A percentile compares a stretch with the other conserved stretches of the same genome.
Conservation (phyloP, 2,329 filamentous ascomycete species). For the Penicillium rolfsii region DNA sequence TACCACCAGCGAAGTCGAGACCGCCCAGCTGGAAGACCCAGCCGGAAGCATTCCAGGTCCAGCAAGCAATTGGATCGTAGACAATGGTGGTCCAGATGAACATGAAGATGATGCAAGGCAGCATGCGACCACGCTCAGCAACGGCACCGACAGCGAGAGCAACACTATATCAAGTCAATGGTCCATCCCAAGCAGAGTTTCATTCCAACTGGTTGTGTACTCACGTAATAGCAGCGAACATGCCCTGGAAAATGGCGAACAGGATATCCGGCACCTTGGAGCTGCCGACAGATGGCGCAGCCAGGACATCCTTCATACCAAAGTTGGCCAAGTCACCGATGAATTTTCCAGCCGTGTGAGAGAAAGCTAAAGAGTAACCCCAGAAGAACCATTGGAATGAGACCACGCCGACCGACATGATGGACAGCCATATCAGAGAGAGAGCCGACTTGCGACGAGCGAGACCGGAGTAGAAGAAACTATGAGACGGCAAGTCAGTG, state of each 20-base stretch:
- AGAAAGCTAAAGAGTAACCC: constrained; percentile 84
- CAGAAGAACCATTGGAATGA: constrained; percentile 96
- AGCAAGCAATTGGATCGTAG: constrained; percentile 92
- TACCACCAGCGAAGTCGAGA: constrained; percentile 87
- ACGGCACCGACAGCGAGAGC: constrained; percentile 83
- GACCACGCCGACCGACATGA: constrained; percentile 78
- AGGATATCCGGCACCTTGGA: constrained; percentile 76
- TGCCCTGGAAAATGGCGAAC: constrained; percentile 72
- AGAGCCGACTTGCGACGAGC: constrained; percentile 87
- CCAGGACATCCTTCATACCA: constrained; percentile 76
- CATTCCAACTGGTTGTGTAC: constrained; percentile 37
- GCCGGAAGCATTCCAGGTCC: constrained; percentile 85
- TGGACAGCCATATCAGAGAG: constrained; percentile 80
- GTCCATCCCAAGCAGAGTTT: not conserved
- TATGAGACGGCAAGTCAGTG: constrained; percentile 30
- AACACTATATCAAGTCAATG: constrained; percentile 55
- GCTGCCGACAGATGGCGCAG: constrained; percentile 73
- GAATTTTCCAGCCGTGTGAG: constrained; percentile 72
- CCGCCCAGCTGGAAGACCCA: constrained; percentile 81
- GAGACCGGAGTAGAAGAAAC: constrained; percentile 92
- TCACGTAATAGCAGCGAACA: constrained; percentile 76
- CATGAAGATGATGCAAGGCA: constrained; percentile 88
- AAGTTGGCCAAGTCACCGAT: constrained; percentile 81
- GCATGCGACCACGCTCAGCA: constrained; percentile 83
- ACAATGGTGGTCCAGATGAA: constrained; percentile 89